Percentiles rank a stretch among this genome's conserved stretches.
Conservation (phyloP, 2,329 filamentous ascomycete species). For the Exutisphaerella laricina region DNA sequence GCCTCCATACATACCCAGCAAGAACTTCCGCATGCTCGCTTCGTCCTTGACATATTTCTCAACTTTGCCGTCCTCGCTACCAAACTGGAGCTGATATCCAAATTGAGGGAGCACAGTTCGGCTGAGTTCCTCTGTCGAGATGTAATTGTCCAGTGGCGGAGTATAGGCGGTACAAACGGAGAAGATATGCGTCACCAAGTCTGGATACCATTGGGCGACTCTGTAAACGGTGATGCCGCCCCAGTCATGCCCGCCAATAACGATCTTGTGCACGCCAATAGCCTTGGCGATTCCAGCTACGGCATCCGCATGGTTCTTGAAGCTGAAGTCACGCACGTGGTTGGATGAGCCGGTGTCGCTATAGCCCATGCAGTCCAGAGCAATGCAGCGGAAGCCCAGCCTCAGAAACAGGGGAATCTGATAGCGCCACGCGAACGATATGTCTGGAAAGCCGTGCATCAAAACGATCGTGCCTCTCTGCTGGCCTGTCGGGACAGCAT, state of each 20-base stretch:
- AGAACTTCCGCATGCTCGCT: conserved; percentile 61
- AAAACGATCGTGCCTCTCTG: conserved; percentile 51
- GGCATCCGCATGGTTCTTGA: conserved; percentile 68
- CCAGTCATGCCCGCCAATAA: conserved; percentile 91
- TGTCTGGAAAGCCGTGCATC: conserved; percentile 77
- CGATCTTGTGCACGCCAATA: conserved; percentile 53
- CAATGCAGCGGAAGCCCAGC: conserved; percentile 71
- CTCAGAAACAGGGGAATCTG: conserved; percentile 73
- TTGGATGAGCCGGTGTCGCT: conserved; percentile 53
- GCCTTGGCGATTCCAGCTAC: conserved; percentile 65
- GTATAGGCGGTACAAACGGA: conserved; percentile 70
- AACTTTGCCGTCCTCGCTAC: conserved; percentile 38
- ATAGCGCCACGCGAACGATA: conserved; percentile 80
- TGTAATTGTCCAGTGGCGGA: conserved; percentile 46
- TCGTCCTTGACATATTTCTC: conserved; percentile 48
- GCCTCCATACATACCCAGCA: conserved; percentile 68
- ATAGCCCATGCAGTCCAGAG: conserved; percentile 82
- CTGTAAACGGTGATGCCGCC: conserved; percentile 75
- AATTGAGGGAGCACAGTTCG: conserved; percentile 60
- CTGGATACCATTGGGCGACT: conserved; percentile 65
- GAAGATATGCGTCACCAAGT: conserved; percentile 69
- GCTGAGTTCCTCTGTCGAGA: conserved; percentile 57
- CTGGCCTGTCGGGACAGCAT: conserved; percentile 18
- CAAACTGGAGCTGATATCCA: conserved; percentile 77
- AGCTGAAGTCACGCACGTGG: conserved; percentile 55